A percentile compares a stretch with the other conserved stretches of the same genome.
phyloP scores from a whole-genome alignment of 306 rosid species.

The Fragaria iinumae region DNA sequence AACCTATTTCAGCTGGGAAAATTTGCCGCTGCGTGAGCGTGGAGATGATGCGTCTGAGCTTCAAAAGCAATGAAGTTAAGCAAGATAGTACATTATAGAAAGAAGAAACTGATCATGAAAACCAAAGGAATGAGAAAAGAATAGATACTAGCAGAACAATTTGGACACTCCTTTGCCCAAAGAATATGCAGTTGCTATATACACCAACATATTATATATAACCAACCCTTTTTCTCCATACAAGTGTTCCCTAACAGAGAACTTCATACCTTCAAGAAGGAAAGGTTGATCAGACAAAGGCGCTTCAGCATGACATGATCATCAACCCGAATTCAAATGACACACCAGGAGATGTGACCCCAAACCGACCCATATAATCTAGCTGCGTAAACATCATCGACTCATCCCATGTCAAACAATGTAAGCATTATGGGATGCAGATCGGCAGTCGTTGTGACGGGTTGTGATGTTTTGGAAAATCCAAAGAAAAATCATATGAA shows the following conservation, averaged over 20 bases:
- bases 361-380: constrained; percentile 11
- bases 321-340: background rate
- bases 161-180: constrained; percentile 7
- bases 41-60: constrained; percentile 21
- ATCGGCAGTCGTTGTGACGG: background rate
- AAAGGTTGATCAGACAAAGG: constrained; percentile 1
- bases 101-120: background rate
- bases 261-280: constrained; percentile 21
- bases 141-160: background rate
- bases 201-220: background rate
- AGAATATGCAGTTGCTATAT: constrained; percentile 13
- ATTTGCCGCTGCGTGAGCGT: background rate
- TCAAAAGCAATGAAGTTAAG: constrained; percentile 17
- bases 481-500: constrained; percentile 4
- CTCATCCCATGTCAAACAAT: constrained; percentile 16
- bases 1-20: constrained; percentile 19
- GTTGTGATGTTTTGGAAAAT: constrained; percentile 8
- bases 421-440: background rate
- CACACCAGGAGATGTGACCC: background rate
- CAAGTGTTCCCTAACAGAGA: background rate
- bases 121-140: constrained; percentile 12
- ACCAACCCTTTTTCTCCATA: background rate
- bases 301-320: constrained; percentile 9
- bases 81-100: background rate
- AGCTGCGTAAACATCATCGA: background rate